Base-by-base conservation (phyloP, 2,329 filamentous ascomycete species). In the Camptophora hylomeconis region DNA sequence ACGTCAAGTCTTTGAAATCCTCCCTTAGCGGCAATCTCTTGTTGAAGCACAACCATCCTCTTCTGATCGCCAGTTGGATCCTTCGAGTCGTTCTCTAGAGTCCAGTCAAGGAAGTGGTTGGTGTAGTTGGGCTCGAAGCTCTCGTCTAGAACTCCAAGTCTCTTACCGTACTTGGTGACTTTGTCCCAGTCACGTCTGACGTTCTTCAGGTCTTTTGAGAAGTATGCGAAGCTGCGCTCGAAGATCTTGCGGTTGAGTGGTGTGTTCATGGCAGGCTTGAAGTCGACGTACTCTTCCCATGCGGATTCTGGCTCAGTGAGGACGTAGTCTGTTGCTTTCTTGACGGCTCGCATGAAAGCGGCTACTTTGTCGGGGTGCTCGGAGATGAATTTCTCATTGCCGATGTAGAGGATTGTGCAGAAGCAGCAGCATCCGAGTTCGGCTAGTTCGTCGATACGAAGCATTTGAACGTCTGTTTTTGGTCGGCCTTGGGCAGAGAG, bases 401-500 rank as follows among this genome's bases (percentile, higher is more conserved):
- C 78, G 39, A 84, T 84, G 62, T 84, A 83, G 21, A 84, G 63
- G 51, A 84, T 80, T 16, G 72, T 73, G 56, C 79, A 84, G 69
- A 84, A 84, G 64, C 79, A 84, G 68, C 79, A 84, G 60, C 79
- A 84, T 27, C 79, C 79, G 3, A 83, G 63, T 52, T 82, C 75
- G 18, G 79, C 79, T 16, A 84, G 73, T 58, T 83, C 70, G 50
- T 84, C 79, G 47, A 84, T 84, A 45, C 79, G 73, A 11, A 84
- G 69, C 78, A 84, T 83, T 55, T 80, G 73, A 5, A 82, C 79
- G 39, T 83, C 77, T 9, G 60, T 57, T 49, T 67, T 68, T 35
- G 71, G 65, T 1, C 75, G 73, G 41, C 64, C 65, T 49, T 80
- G 74, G 1, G 49, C 38, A 1, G 63, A 63, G 12, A 83, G 72